Evolutionary conservation across 768 basidiomycete species (phyloP), one percentile per base, ranked within the genome.

Genomic region (Termitomyces sp.): DNA sequence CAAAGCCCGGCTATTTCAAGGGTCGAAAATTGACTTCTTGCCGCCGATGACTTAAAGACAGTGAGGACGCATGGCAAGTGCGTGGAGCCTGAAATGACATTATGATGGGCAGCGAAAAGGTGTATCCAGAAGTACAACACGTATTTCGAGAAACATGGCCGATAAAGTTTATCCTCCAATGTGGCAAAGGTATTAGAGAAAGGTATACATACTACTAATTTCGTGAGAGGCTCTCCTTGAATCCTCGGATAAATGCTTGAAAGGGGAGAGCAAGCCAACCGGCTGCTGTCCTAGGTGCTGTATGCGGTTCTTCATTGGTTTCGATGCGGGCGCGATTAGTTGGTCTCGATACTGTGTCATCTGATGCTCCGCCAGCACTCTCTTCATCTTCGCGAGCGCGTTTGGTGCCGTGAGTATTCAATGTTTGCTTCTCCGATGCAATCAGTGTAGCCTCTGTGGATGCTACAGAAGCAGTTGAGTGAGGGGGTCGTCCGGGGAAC

Each of bases 201-300:
- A 16, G 56, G 56, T 57, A 58, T 47, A 55, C 49, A 60, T 63
- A 61, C 59, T 59, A 64, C 46, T 58, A 57, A 49, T 56, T 56
- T 54, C 40, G 40, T 33, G 59, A 59, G 14, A 86, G 70, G 66
- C 84, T 83, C 71, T 88, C 85, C 63, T 81, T 81, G 73, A 89
- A 88, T 20, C 87, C 87, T 62, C 82, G 79, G 56, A 85, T 75
- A 68, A 89, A 88, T 6, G 83, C 82, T 66, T 81, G 79, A 70
- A 88, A 75, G 5, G 87, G 87, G 43, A 82, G 73, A 69, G 82
- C 71, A 65, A 88, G 76, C 87, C 84, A 87, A 36, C 81, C 82
- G 55, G 84, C 66, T 36, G 78, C 62, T 47, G 74, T 74, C n/a
- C 82, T 79, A 6, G 75, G 68, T 32, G 83, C 81, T 61, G 68